A percentile compares a stretch with the other conserved stretches of the same genome.
These are phyloP conservation scores for Colletotrichum salicis DNA, from an alignment of 2,329 filamentous ascomycete genomes.

Conservation along the genomic window DNA sequence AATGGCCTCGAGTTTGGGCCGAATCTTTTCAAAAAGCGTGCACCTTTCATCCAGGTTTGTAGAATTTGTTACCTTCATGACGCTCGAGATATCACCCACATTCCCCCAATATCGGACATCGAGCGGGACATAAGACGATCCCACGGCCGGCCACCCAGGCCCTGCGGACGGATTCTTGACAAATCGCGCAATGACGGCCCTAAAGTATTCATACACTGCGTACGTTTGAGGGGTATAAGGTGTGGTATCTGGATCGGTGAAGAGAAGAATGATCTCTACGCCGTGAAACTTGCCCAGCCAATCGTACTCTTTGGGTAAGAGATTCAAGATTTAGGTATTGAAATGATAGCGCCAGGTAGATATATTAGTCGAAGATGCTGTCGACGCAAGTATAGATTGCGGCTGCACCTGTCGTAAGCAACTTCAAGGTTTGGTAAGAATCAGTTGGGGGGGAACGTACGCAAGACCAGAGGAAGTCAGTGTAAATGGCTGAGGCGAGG, in stretches of 20 bases:
- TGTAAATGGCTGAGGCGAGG: conserved; percentile 40
- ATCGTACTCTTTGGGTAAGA: conserved; percentile 35
- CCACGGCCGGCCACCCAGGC: conserved; percentile 41
- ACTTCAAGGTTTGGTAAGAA: not conserved
- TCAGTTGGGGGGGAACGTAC: conserved; percentile 36
- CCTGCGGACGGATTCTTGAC: conserved; percentile 39
- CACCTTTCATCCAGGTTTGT: conserved; percentile 38
- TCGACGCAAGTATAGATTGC: conserved; percentile 39
- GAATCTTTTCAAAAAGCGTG: conserved; percentile 36
- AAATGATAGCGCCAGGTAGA: conserved; percentile 43
- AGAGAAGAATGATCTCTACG: conserved; percentile 40
- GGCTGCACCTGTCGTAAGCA: conserved; percentile 38
- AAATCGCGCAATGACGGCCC: conserved; percentile 40
- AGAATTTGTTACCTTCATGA: conserved; percentile 36
- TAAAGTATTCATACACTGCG: conserved; percentile 39
- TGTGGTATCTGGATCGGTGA: conserved; percentile 36
- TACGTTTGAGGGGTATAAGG: conserved; percentile 38
- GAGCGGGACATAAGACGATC: conserved; percentile 36
- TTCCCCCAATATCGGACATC: conserved; percentile 40
- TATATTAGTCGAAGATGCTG: conserved; percentile 34
- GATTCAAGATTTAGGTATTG: conserved; percentile 39
- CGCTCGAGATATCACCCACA: conserved; percentile 5
- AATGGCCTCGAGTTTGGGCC: conserved; percentile 32
- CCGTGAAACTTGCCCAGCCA: conserved; percentile 43
- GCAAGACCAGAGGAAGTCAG: conserved; percentile 42